Evolutionary conservation across 257 asterid genomes (phyloP).

Genomic region (Ocimum tenuiflorum): DNA sequence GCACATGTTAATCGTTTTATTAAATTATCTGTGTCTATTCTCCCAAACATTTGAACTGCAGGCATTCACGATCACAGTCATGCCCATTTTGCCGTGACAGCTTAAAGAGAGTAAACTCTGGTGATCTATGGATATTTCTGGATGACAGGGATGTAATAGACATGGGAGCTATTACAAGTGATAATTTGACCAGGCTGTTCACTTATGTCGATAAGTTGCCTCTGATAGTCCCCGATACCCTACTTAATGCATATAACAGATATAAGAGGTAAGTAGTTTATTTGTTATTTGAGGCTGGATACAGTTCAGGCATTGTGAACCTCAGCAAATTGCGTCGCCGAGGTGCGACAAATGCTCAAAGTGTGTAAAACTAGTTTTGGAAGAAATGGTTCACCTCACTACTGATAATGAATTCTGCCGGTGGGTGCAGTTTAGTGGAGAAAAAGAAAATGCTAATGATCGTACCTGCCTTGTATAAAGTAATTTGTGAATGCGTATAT

Average conservation of each 20-base stretch:
- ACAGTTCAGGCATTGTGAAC: too few species aligned
- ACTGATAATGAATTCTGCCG: neutral
- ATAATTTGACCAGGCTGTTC: slow-evolving; percentile 84
- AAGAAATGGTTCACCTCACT: slow-evolving; percentile 13
- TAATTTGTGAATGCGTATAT: slow-evolving; percentile 22
- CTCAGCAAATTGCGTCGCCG: too few species aligned
- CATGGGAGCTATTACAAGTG: slow-evolving; percentile 62
- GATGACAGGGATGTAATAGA: slow-evolving; percentile 64
- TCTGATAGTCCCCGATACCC: slow-evolving; percentile 62
- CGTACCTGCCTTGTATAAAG: neutral
- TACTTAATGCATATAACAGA: slow-evolving; percentile 57
- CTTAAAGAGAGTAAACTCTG: slow-evolving; percentile 73
- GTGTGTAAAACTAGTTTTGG: too few species aligned
- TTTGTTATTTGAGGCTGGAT: neutral
- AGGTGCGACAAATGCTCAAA: too few species aligned
- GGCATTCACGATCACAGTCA: slow-evolving; percentile 88
- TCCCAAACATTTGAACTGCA: slow-evolving; percentile 32
- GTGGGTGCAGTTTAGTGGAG: slow-evolving; percentile 1
- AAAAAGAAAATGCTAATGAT: neutral
- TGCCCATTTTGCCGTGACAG: slow-evolving; percentile 98
- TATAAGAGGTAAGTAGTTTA: slow-evolving; percentile 49
- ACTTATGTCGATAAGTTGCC: slow-evolving; percentile 82
- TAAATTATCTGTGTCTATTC: too few species aligned
- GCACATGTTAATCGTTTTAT: too few species aligned
- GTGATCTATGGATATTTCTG: slow-evolving; percentile 82